These are phyloP conservation scores for Cercospora zeae-maydis DNA, from an alignment of 2,329 filamentous ascomycete genomes.

Conservation along the genomic window DNA sequence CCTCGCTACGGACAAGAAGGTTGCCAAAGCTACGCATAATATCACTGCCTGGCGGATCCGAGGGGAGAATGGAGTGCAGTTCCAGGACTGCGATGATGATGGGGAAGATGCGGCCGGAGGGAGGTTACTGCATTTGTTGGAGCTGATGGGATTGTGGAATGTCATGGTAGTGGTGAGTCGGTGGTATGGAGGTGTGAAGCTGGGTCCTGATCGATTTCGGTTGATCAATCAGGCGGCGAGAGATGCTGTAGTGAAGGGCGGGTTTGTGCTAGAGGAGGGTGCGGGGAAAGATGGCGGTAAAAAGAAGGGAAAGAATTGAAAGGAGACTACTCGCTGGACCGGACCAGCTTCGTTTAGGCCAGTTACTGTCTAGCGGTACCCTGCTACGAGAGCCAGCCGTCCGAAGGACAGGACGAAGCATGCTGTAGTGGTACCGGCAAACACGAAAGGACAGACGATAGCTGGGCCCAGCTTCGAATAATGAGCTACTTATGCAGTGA, in stretches of 20 bases:
- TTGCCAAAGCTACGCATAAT: constrained; percentile 86
- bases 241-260: constrained; percentile 76
- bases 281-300: constrained; percentile 28
- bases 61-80: constrained; percentile 49
- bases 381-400: too few species aligned
- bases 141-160: constrained; percentile 91
- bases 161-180: constrained; percentile 87
- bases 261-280: constrained; percentile 57
- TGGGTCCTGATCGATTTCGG: constrained; percentile 85
- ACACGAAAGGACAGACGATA: too few species aligned
- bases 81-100: constrained; percentile 94
- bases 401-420: too few species aligned
- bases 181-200: constrained; percentile 89
- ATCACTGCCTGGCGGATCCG: constrained; percentile 91
- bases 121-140: constrained; percentile 81
- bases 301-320: constrained; percentile 27
- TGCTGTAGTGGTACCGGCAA: too few species aligned
- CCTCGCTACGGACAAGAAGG: constrained; percentile 75
- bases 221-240: constrained; percentile 83
- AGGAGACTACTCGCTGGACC: neutral
- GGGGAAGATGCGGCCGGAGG: constrained; percentile 90
- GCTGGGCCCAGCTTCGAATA: too few species aligned
- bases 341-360: neutral
- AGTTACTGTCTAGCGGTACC: neutral
- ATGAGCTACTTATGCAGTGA: too few species aligned